Evolutionary conservation across 2,329 filamentous ascomycete genomes (phyloP).

Genomic region (Onygena corvina): DNA sequence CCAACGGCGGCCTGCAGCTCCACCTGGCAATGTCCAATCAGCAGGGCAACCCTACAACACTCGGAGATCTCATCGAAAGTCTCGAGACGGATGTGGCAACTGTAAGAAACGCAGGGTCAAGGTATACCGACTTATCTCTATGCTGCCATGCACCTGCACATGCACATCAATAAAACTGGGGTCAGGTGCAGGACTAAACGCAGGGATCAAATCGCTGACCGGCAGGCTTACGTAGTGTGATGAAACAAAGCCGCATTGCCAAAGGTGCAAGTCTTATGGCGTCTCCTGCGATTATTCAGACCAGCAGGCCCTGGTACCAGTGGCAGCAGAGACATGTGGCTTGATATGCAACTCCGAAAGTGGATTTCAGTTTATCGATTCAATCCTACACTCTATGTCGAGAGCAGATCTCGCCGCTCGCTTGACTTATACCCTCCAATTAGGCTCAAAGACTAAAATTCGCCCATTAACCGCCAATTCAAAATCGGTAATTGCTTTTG

Average conservation of each 20-base stretch:
- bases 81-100: slow-evolving; percentile 24
- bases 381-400: slow-evolving; percentile 8
- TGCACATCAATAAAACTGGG: neutral
- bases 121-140: slow-evolving; percentile 15
- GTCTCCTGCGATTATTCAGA: slow-evolving; percentile 23
- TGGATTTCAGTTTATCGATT: neutral
- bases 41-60: slow-evolving; percentile 20
- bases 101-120: slow-evolving; percentile 29
- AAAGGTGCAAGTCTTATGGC: slow-evolving; percentile 23
- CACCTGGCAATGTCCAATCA: neutral
- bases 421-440: slow-evolving; percentile 20
- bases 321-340: neutral
- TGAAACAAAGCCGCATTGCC: slow-evolving; percentile 25
- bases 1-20: neutral
- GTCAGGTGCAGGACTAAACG: neutral
- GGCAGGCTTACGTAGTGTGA: slow-evolving; percentile 21
- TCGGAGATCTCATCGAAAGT: slow-evolving; percentile 27
- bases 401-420: slow-evolving; percentile 11
- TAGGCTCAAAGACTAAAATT: slow-evolving; percentile 6
- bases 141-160: slow-evolving; percentile 1
- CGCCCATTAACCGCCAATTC: slow-evolving; percentile 3
- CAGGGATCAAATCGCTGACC: neutral
- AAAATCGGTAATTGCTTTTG: slow-evolving; percentile 19
- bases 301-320: slow-evolving; percentile 1
- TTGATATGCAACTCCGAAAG: neutral